Evolutionary conservation across 331 rosid species (phyloP), one percentile per base, ranked within the genome.

Genomic region (Acacia pycnantha): DNA sequence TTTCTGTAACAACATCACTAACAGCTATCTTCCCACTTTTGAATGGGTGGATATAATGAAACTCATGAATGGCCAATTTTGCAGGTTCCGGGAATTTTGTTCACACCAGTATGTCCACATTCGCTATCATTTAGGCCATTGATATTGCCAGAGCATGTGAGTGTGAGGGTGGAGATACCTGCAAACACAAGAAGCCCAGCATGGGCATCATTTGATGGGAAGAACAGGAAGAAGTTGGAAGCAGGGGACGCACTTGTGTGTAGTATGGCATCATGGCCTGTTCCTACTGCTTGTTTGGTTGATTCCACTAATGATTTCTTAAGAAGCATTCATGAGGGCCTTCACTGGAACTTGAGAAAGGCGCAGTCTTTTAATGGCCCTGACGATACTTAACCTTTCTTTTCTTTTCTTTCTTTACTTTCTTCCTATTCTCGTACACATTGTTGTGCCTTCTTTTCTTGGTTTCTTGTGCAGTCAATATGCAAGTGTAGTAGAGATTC

Each of bases 141-240:
- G 82, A 94, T 94, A 86, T 79, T 96, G 53, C 98, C 98, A 0
- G 99, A 96, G 87, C 93, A 94, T 61, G 97, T 96, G 41, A 92
- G 92, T 4, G 35, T 94, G 78, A 82, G 98, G 15, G 91, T 96
- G 73, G 98, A 96, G 87, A 89, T 96, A 11, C 99, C 99, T 26
- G 89, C 83, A 90, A 96, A 91, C 64, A 90, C 97, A 83, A 86
- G 97, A 83, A 87, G 97, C 85, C 92, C 90, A 46, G 99, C 99
- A 76, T 94, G 97, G 97, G 98, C 95, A 4, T 94, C 99, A 1
- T 96, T 96, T 79, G 99, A 92, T 56, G 99, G 99, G 27, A 96
- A 94, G 86, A 91, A 89, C 90, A 87, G 99, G 92, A 93, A 92
- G 73, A 88, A 85, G 79, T 59, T 96, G 82, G 90, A 84, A 18